Conservation (phyloP, 768 basidiomycete genomes). For the Ramaria sp. region DNA sequence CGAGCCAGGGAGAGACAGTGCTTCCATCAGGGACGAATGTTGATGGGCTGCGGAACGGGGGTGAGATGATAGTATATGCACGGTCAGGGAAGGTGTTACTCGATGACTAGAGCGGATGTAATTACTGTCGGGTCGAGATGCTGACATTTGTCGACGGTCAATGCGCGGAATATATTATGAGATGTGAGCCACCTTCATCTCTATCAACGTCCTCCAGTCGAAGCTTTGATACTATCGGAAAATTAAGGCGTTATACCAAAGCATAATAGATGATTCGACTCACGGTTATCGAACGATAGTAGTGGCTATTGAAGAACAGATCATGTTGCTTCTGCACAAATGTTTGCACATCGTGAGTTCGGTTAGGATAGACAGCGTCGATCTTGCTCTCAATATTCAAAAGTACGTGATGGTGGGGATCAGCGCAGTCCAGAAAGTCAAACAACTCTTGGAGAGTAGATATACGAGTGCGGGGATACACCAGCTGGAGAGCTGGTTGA, state of each 20-base stretch:
- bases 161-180: not conserved
- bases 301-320: slow-evolving; percentile 48
- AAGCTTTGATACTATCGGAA: slow-evolving; percentile 61
- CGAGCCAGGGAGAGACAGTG: slow-evolving; percentile 54
- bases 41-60: slow-evolving; percentile 5
- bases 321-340: slow-evolving; percentile 56
- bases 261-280: not conserved
- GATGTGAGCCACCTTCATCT: slow-evolving; percentile 45
- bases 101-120: slow-evolving; percentile 50
- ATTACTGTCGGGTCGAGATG: slow-evolving; percentile 41
- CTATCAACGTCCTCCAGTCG: slow-evolving; percentile 67
- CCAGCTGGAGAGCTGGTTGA: slow-evolving; percentile 44
- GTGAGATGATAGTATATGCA: not conserved
- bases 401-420: slow-evolving; percentile 45
- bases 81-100: slow-evolving; percentile 28
- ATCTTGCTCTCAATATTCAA: slow-evolving; percentile 81
- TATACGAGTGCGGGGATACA: slow-evolving; percentile 59
- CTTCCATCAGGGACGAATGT: slow-evolving; percentile 24
- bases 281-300: slow-evolving; percentile 54
- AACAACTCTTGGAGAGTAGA: slow-evolving; percentile 69
- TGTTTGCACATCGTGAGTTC: slow-evolving; percentile 43
- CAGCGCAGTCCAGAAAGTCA: slow-evolving; percentile 64
- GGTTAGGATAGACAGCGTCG: slow-evolving; percentile 39
- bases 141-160: slow-evolving; percentile 20
- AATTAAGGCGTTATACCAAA: not conserved